Base-by-base conservation (phyloP, 2,329 filamentous ascomycete genomes). In the Neofusicoccum cordaticola region DNA sequence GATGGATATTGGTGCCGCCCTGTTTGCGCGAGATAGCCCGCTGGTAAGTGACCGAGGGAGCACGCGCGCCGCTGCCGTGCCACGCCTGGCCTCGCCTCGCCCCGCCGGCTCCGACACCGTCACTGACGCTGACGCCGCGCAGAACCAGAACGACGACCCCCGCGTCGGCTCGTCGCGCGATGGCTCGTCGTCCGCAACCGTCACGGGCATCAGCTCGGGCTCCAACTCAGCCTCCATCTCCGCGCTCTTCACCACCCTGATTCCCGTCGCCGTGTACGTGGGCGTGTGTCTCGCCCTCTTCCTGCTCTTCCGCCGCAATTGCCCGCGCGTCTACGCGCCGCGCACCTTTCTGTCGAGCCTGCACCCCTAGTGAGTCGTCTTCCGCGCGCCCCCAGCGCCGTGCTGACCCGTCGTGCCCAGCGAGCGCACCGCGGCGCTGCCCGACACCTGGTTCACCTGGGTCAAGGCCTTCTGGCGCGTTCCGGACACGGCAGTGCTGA, bases 401-500 rank as follows among this genome's bases (percentile, higher is more conserved):
- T 8, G 15, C 41, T 35, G 13, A 34, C 39, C 82, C 1, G 22
- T 12, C 11, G 4, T 7, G 1, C 27, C 15, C 15, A 60, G 56
- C 27, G 60, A 62, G 27, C 62, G 62, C 13, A 31, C 50, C 1
- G 27, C 62, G 6, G 3, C 48, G 6, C 12, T 64, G n/a, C 62
- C 62, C 13, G n/a, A 5, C 42, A 57, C 50, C 5, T 57, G 48
- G 31, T 68, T 75, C 66, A 72, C 68, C 60, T 83, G 81, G 80
- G 66, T 82, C 47, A 73, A 75, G 27, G 77, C 82, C 0, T 85
- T 86, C 70, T 78, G 81, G 62, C 78, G 79, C 42, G 75, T 87
- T 17, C 82, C 84, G 2, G 93, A 98, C 74, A 88, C 88, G 44
- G 92, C 91, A 72, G 87, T 93, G 31, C 86, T 98, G 22, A 91